phyloP scores from a whole-genome alignment of 495 filamentous ascomycete genomes.

The Penicillium lividum region DNA sequence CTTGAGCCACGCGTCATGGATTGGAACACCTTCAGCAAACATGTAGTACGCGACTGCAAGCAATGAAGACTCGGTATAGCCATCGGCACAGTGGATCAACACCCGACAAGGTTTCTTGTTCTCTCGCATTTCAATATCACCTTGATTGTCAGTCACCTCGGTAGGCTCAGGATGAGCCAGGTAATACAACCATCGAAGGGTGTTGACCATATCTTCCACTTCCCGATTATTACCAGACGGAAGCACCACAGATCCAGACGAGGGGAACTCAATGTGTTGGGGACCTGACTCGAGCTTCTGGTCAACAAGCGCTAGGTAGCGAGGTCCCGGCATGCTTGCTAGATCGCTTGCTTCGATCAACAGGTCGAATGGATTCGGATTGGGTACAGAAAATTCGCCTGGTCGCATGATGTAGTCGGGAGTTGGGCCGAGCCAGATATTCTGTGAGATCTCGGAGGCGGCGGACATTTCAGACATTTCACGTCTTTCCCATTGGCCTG shows the following conservation, averaged over 20 bases:
- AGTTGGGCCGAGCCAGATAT: constrained; percentile 89
- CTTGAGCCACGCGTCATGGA: constrained; percentile 81
- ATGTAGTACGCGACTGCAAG: constrained; percentile 88
- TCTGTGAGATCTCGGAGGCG: constrained; percentile 81
- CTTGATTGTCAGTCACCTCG: constrained; percentile 53
- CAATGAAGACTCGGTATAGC: constrained; percentile 91
- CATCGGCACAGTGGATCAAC: constrained; percentile 90
- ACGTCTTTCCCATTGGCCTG: constrained; percentile 78
- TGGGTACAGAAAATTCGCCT: constrained; percentile 22
- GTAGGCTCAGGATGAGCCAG: constrained; percentile 61
- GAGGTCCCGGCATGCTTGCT: constrained; percentile 62
- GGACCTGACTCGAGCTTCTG: constrained; percentile 53
- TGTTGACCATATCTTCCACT: constrained; percentile 78
- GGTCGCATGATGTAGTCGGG: constrained; percentile 60
- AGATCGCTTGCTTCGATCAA: constrained; percentile 85
- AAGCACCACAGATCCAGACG: constrained; percentile 84
- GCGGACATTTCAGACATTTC: constrained; percentile 95
- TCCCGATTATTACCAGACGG: constrained; percentile 78
- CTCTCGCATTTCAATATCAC: constrained; percentile 54
- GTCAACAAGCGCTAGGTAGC: constrained; percentile 58
- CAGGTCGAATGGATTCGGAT: constrained; percentile 59
- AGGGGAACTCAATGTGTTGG: constrained; percentile 80
- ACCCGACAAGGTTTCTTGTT: constrained; percentile 57
- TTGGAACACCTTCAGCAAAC: constrained; percentile 78
- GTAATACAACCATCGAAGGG: constrained; percentile 86